Conservation (phyloP, 2,329 filamentous ascomycete species). For the Keithomyces neogunnii region DNA sequence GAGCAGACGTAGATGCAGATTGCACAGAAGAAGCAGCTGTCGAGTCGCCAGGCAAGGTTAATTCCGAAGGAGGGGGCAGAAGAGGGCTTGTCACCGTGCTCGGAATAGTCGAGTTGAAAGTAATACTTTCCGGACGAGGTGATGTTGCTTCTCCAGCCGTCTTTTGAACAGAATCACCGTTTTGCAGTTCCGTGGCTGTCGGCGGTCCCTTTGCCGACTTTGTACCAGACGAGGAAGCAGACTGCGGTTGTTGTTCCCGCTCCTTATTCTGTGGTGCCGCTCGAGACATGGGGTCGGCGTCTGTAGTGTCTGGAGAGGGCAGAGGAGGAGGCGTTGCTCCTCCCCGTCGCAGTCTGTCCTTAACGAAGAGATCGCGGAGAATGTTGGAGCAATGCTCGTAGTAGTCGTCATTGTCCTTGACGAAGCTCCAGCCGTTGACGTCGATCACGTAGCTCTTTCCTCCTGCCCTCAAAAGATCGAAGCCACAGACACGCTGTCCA, state of each 20-base stretch:
- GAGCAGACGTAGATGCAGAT: constrained; percentile 19
- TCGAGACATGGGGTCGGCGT: constrained; percentile 32
- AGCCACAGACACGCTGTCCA: constrained; percentile 90
- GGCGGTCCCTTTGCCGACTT: constrained; percentile 19
- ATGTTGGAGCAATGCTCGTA: constrained; percentile 88
- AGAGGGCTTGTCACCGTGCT: constrained; percentile 27
- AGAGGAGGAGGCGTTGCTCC: constrained; percentile 50
- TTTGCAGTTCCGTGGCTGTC: constrained; percentile 16
- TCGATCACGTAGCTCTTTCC: constrained; percentile 96
- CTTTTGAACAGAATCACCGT: constrained; percentile 14
- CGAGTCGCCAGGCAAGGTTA: constrained; percentile 15
- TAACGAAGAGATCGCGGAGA: constrained; percentile 77
- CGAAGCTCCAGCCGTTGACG: constrained; percentile 99
- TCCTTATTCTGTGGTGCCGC: constrained; percentile 27
- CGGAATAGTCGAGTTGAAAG: constrained; percentile 23
- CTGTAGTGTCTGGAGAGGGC: constrained; percentile 38
- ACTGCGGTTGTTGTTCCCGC: constrained; percentile 23
- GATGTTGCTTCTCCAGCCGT: constrained; percentile 20
- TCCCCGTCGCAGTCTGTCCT: constrained; percentile 60
- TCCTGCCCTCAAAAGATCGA: constrained; percentile 80
- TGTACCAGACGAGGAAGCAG: constrained; percentile 12
- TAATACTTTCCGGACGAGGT: constrained; percentile 21
- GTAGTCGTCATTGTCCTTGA: constrained; percentile 98
- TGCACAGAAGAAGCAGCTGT: constrained; percentile 30
- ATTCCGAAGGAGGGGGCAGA: constrained; percentile 23